These are phyloP conservation scores for Fusarium buxicola DNA, from an alignment of 2,329 filamentous ascomycete species.

Conservation along the genomic window DNA sequence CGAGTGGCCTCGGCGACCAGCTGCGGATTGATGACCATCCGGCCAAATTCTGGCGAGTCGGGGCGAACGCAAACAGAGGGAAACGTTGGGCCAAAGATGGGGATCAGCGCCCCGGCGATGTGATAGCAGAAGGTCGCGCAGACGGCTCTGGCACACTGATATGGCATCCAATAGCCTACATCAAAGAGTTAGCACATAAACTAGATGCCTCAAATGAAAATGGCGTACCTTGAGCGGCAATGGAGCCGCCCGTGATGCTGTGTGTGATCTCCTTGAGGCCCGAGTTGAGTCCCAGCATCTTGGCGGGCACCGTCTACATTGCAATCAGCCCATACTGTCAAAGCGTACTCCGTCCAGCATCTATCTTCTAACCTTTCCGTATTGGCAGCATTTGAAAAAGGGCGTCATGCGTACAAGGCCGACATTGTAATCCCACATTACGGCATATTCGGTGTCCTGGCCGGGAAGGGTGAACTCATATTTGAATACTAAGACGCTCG, in stretches of 20 bases:
- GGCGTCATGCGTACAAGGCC: slow-evolving; percentile 94
- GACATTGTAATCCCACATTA: slow-evolving; percentile 98
- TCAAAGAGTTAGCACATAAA: slow-evolving; percentile 20
- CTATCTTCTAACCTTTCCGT: slow-evolving; percentile 76
- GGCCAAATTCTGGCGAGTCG: slow-evolving; percentile 70
- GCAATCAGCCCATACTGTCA: slow-evolving; percentile 25
- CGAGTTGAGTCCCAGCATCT: slow-evolving; percentile 81
- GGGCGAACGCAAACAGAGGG: slow-evolving; percentile 75
- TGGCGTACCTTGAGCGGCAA: slow-evolving; percentile 83
- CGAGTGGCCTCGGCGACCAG: slow-evolving; percentile 65
- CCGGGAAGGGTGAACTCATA: slow-evolving; percentile 82
- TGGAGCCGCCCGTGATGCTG: slow-evolving; percentile 92
- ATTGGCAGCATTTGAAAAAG: slow-evolving; percentile 91
- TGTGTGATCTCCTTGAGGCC: slow-evolving; percentile 91
- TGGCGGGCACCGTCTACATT: slow-evolving; percentile 83
- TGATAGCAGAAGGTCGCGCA: slow-evolving; percentile 89
- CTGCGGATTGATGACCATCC: slow-evolving; percentile 72
- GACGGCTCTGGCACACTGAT: slow-evolving; percentile 83
- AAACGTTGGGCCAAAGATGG: slow-evolving; percentile 89
- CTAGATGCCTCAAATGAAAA: neutral
- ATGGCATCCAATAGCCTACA: slow-evolving; percentile 97
- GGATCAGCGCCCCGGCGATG: slow-evolving; percentile 87
- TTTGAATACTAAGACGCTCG: slow-evolving; percentile 38
- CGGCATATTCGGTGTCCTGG: slow-evolving; percentile 73
- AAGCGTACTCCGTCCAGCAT: neutral